Evolutionary conservation across 768 basidiomycete genomes (phyloP), one percentile per base, ranked within the genome.

Genomic region (Stropharia rugosoannulata): DNA sequence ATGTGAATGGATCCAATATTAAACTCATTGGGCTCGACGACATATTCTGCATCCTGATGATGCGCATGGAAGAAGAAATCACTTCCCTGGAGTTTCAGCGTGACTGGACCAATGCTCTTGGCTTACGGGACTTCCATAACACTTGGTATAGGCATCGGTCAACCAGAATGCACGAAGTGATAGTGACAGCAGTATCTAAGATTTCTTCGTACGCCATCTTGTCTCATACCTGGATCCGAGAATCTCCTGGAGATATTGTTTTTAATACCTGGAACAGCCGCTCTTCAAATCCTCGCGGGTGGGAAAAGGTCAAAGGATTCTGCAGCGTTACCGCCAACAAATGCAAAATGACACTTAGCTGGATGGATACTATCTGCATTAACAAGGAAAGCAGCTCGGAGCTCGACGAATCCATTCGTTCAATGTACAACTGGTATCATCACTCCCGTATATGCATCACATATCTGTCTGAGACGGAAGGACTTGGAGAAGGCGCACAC

Each of bases 171-270:
- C 2, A 32, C 6, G 5, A 32, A 32, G 2, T 32, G 29, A 4
- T 32, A 7, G 6, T 4, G 5, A 10, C 2, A 1, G 29, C 29
- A 1, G 29, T 32, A 32, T 32, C 29, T 7, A 10, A 10, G 6
- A 7, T 32, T 7, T 1, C 29, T 1, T 32, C 29, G 0, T 51
- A 51, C n/a, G 39, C 49, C 12, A 51, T 51, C 25, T 6, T 51
- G 5, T 51, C 49, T 5, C 49, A 51, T 40, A 51, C 49, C 39
- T 51, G 49, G 49, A 39, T 51, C n/a, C 39, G 49, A 9, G 49
- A 41, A 5, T 36, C 49, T 10, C 13, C 37, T 8, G 49, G 49
- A 3, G 49, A 51, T 5, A 11, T 51, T 0, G 38, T 38, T 2
- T 51, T 39, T 6, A 25, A 19, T 15, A 39, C 18, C 6, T 51